These are phyloP conservation scores for Phallus indusiatus DNA, from an alignment of 768 basidiomycete species.

Conservation along the genomic window DNA sequence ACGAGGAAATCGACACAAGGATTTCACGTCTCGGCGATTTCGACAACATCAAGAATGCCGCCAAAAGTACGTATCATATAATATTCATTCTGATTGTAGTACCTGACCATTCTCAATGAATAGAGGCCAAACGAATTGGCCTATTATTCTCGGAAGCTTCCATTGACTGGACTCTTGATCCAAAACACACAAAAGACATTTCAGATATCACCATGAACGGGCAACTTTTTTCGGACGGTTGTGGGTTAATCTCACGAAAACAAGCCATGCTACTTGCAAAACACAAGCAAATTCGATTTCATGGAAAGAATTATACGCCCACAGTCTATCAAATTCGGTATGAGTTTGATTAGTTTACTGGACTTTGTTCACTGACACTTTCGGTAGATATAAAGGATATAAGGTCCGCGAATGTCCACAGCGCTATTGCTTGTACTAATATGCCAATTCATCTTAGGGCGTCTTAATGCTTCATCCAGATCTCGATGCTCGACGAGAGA, in stretches of 20 bases:
- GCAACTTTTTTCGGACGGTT: conserved; percentile 59
- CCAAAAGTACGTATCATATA: conserved; percentile 39
- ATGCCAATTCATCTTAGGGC: conserved; percentile 16
- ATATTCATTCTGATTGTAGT: neutral
- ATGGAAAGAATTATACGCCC: conserved; percentile 48
- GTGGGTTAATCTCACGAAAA: conserved; percentile 48
- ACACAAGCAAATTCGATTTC: conserved; percentile 45
- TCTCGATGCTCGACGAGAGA: conserved; percentile 37
- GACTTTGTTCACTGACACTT: neutral
- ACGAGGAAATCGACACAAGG: conserved; percentile 46
- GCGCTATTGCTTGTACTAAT: neutral
- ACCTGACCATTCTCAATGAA: neutral
- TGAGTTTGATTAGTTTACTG: neutral
- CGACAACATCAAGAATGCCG: conserved; percentile 48
- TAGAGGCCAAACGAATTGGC: conserved; percentile 63
- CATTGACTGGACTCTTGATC: conserved; percentile 46
- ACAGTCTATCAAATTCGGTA: conserved; percentile 57
- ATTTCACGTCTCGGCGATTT: conserved; percentile 55
- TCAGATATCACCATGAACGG: conserved; percentile 47
- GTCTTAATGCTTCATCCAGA: conserved; percentile 58
- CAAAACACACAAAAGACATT: conserved; percentile 41
- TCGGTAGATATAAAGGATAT: conserved; percentile 51
- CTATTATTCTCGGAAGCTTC: conserved; percentile 57
- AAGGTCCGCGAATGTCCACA: conserved; percentile 28
- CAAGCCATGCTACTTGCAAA: conserved; percentile 45